phyloP scores from a whole-genome alignment of 2,329 filamentous ascomycete species.

The Cyclaneusma minus region DNA sequence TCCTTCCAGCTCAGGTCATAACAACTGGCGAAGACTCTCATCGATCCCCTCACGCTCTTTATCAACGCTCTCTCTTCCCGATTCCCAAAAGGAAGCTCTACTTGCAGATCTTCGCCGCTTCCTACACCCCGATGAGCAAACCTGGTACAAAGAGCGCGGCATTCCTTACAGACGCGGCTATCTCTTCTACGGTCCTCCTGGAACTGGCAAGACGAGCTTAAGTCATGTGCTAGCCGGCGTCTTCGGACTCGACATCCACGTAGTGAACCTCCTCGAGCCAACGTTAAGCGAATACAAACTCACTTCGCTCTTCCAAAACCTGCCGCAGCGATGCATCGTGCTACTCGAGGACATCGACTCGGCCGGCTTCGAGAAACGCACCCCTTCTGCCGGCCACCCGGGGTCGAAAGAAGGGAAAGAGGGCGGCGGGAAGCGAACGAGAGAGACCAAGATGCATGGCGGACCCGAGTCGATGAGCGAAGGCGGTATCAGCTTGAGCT shows the following conservation, averaged over 20 bases:
- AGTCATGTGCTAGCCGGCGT: slow-evolving; percentile 52
- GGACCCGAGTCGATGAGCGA: too few species aligned
- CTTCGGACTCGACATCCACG: slow-evolving; percentile 54
- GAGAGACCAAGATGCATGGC: too few species aligned
- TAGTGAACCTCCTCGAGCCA: slow-evolving; percentile 46
- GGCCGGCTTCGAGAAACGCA: slow-evolving; percentile 47
- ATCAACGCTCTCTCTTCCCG: slow-evolving; percentile 46
- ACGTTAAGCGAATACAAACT: slow-evolving; percentile 48
- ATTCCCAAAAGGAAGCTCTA: slow-evolving; percentile 39
- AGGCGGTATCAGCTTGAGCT: slow-evolving; percentile 62
- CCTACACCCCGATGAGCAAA: slow-evolving; percentile 39
- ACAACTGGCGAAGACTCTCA: too few species aligned
- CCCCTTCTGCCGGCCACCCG: slow-evolving; percentile 18
- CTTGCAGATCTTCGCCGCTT: slow-evolving; percentile 45
- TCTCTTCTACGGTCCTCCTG: slow-evolving; percentile 62
- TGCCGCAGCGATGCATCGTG: slow-evolving; percentile 53
- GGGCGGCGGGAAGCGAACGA: too few species aligned
- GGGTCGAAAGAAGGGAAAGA: slow-evolving; percentile 12
- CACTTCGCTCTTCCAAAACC: slow-evolving; percentile 41
- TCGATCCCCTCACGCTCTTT: too few species aligned
- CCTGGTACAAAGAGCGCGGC: slow-evolving; percentile 68
- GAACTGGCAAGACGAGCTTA: slow-evolving; percentile 61
- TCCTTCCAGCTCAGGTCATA: too few species aligned
- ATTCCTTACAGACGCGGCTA: slow-evolving; percentile 76
- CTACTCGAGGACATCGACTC: slow-evolving; percentile 62